Evolutionary conservation across 257 asterid species (phyloP).

Genomic region (Orobanche coerulescens): DNA sequence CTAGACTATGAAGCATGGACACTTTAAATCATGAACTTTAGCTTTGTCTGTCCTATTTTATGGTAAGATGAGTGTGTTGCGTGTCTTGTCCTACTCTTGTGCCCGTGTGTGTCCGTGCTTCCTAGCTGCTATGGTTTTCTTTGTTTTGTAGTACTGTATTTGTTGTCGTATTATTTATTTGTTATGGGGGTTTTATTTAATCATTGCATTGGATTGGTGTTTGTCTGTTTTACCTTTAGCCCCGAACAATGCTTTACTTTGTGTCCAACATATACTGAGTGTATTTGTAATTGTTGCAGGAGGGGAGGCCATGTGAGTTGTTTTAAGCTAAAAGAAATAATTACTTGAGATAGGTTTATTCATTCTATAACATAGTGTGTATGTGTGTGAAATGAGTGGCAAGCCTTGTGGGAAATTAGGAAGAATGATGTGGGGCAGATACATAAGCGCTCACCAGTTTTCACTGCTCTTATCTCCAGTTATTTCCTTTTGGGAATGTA

Average conservation of each 20-base stretch:
- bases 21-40: no score
- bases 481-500: conserved; percentile 69
- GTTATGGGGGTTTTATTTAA: background rate
- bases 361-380: conserved; percentile 10
- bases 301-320: conserved; percentile 40
- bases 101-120: no score
- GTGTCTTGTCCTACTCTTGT: no score
- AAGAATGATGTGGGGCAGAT: conserved; percentile 35
- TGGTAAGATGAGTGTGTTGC: no score
- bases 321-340: conserved; percentile 21
- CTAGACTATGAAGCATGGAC: background rate
- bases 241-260: background rate
- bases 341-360: conserved; percentile 13
- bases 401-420: conserved; percentile 36
- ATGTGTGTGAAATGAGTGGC: conserved; percentile 33
- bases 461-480: conserved; percentile 50
- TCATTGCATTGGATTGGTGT: background rate
- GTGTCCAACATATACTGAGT: conserved; percentile 7
- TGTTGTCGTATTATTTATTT: background rate
- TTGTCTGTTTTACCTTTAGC: background rate
- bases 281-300: conserved; percentile 30
- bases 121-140: no score
- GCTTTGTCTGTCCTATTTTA: no score
- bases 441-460: conserved; percentile 39
- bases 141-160: background rate